phyloP scores from a whole-genome alignment of 495 filamentous ascomycete species.

The Evernia prunastri region DNA sequence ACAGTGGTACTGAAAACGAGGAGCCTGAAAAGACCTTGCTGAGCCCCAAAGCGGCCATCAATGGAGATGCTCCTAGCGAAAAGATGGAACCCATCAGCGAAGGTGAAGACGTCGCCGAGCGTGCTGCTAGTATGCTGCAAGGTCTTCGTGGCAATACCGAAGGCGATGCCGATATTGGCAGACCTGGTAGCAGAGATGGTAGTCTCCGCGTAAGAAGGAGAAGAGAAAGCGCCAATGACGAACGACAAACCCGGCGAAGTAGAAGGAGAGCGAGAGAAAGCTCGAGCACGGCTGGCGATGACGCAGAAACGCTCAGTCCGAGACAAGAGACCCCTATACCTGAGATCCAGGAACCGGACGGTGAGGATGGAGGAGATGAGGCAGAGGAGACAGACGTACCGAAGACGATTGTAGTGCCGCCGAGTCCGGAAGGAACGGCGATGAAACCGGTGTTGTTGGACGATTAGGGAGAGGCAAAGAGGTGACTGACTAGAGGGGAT shows the following conservation, averaged over 20 bases:
- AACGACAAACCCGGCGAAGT: constrained; percentile 50
- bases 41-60: constrained; percentile 29
- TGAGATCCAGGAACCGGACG: constrained; percentile 28
- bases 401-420: constrained; percentile 38
- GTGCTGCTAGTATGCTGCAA: constrained; percentile 75
- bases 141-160: constrained; percentile 56
- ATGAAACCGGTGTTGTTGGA: constrained; percentile 32
- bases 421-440: constrained; percentile 37
- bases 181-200: constrained; percentile 37
- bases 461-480: constrained; percentile 8
- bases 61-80: constrained; percentile 24
- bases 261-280: constrained; percentile 41
- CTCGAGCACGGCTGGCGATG: constrained; percentile 41
- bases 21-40: constrained; percentile 23
- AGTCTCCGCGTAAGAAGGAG: constrained; percentile 52
- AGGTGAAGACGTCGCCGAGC: constrained; percentile 71
- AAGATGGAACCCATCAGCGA: constrained; percentile 45
- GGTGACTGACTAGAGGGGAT: not conserved
- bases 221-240: constrained; percentile 65
- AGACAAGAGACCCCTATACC: constrained; percentile 21
- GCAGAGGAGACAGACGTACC: constrained; percentile 29
- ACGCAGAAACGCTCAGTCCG: constrained; percentile 30
- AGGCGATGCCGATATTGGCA: constrained; percentile 50
- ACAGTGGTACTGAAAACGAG: constrained; percentile 27
- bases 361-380: constrained; percentile 20